phyloP scores from a whole-genome alignment of 805 yeast genomes.

The Candida ascalaphidarum region DNA sequence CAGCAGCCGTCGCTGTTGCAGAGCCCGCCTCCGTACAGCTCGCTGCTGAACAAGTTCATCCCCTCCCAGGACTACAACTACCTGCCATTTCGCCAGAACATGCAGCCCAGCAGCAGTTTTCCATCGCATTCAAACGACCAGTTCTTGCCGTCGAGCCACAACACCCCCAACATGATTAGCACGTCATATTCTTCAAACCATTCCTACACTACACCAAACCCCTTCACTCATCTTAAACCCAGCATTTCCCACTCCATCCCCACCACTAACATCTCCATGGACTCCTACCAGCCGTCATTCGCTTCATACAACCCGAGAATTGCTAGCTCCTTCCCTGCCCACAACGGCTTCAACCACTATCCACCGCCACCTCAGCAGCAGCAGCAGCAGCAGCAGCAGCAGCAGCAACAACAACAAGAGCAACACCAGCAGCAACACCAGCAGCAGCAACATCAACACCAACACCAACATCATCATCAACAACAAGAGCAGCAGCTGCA shows the following conservation, averaged over 20 bases:
- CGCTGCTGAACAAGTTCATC: too few species aligned
- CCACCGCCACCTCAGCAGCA: constrained; percentile 2
- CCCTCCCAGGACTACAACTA: too few species aligned
- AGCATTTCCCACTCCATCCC: constrained; percentile 33
- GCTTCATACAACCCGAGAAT: constrained; percentile 4
- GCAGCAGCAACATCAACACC: constrained; percentile 2
- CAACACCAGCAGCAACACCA: constrained; percentile 1
- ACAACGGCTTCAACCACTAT: constrained; percentile 3
- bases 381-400: constrained; percentile 5
- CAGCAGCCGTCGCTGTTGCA: too few species aligned
- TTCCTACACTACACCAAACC: constrained; percentile 15
- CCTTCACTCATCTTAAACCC: neutral
- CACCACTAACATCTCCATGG: constrained; percentile 47
- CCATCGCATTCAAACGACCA: too few species aligned
- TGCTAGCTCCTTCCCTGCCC: constrained; percentile 4
- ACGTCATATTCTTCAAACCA: constrained; percentile 34
- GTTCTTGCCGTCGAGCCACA: constrained; percentile 34
- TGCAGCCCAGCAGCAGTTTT: too few species aligned
- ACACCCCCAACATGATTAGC: constrained; percentile 36
- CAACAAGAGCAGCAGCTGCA: constrained; percentile 1
- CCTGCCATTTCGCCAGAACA: too few species aligned
- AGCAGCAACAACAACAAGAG: constrained; percentile 7
- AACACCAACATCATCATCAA: constrained; percentile 2
- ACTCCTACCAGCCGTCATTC: constrained; percentile 23
- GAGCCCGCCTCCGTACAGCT: too few species aligned